phyloP scores from a whole-genome alignment of 2,329 filamentous ascomycete species.

The Phialocephala sp. region DNA sequence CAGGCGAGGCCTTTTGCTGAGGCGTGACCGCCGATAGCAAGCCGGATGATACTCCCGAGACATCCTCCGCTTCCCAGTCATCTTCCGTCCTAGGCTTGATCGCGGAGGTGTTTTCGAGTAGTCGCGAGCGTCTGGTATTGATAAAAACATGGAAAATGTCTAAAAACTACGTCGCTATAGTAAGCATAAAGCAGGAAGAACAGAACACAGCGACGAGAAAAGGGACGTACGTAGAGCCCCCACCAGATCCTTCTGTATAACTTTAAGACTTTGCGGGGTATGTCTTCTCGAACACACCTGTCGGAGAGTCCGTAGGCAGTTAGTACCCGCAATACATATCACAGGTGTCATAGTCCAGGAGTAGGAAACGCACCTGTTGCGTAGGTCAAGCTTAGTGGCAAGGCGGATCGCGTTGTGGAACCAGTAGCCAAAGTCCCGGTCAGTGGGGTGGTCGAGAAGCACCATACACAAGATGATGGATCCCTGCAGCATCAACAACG shows the following conservation, averaged over 20 bases:
- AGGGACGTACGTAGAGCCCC: conserved; percentile 16
- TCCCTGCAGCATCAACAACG: conserved; percentile 19
- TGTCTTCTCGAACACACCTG: conserved; percentile 21
- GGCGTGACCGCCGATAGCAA: conserved; percentile 17
- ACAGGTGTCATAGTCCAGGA: conserved; percentile 14
- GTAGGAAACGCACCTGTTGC: conserved; percentile 18
- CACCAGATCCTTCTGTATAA: conserved; percentile 19
- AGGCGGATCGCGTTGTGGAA: conserved; percentile 20
- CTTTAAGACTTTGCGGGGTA: conserved; percentile 18
- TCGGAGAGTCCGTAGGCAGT: conserved; percentile 14
- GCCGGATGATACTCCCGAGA: conserved; percentile 17
- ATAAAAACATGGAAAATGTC: conserved; percentile 20
- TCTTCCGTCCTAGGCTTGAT: conserved; percentile 19
- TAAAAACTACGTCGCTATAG: conserved; percentile 18
- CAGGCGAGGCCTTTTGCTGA: conserved; percentile 17
- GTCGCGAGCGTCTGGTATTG: conserved; percentile 19
- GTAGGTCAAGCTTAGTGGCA: conserved; percentile 19
- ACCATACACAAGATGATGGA: conserved; percentile 19
- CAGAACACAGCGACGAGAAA: conserved; percentile 17
- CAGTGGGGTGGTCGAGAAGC: conserved; percentile 19
- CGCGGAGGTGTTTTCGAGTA: conserved; percentile 19
- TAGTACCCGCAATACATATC: conserved; percentile 17
- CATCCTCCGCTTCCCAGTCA: conserved; percentile 20
- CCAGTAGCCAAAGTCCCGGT: conserved; percentile 20
- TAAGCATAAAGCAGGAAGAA: conserved; percentile 15